Base-by-base conservation (phyloP, 345 rosid species). In the Carallia pectinifolia region DNA sequence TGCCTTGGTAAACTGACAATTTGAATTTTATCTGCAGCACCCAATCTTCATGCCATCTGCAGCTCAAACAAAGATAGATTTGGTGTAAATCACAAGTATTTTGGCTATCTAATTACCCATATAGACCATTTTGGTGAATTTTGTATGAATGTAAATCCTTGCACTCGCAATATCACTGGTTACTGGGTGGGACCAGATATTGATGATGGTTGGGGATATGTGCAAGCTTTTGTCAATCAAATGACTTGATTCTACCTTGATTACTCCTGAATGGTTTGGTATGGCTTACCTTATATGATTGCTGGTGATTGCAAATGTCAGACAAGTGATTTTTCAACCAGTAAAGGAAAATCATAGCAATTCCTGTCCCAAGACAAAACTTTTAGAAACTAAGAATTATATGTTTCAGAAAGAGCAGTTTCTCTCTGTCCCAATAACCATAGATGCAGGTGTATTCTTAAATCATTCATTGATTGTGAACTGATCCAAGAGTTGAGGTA, bases 201-300 rank as follows among this genome's bases (percentile, higher is more conserved):
- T 55, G 90, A 90, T 37, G 93, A 90, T 77, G 93, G 89, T 62
- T 85, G 96, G 83, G 96, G 93, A 72, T 81, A 69, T 77, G 81
- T 90, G 58, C 86, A 88, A 81, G 93, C 87, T 62, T 86, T 72
- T 39, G 53, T 88, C 58, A 61, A 80, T 71, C 70, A 23, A 66
- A 69, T 69, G 65, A 64, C 69, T 65, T 84, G 80, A 85, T 71
- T 62, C 60, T 63, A 13, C 33, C 15, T 3, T 17, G 7, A 60
- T 19, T 31, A 30, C 29, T 69, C 30, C 38, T 55, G 64, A 71
- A 47, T 66, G 61, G 13, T 40, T 69, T 66, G 48, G 55, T 65
- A 17, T 66, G 37, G 54, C 17, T 58, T 29, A 36, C 40, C 38
- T 50, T 39, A n/a, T 27, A 36, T 23, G 68, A 53, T 65, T 62